Evolutionary conservation across 2,329 filamentous ascomycete genomes (phyloP).

Genomic region (Neonectria sp.): DNA sequence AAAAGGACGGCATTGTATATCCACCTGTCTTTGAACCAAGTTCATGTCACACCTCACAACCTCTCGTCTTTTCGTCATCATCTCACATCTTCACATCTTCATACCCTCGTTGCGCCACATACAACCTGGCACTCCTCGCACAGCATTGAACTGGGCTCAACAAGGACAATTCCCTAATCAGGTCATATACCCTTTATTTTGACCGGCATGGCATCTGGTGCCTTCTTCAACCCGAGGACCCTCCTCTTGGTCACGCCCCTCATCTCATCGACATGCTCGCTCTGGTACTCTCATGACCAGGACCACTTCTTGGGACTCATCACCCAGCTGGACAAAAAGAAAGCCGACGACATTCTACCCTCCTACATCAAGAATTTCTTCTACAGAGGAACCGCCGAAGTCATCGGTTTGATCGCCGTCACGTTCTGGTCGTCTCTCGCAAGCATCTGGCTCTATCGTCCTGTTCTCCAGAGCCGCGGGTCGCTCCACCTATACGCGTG

Average conservation of each 20-base stretch:
- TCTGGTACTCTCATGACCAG: slow-evolving; percentile 63
- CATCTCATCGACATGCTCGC: slow-evolving; percentile 62
- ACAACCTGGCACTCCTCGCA: not conserved
- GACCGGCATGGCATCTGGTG: slow-evolving; percentile 54
- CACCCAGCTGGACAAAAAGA: slow-evolving; percentile 47
- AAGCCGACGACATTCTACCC: slow-evolving; percentile 57
- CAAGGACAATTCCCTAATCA: not conserved
- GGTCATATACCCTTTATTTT: not conserved
- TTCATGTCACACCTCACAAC: not conserved
- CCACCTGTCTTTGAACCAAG: not conserved
- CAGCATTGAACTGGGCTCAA: not conserved
- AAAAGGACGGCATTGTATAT: not conserved
- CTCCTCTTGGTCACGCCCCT: slow-evolving; percentile 61
- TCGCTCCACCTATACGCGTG: slow-evolving; percentile 52
- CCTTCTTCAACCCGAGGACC: slow-evolving; percentile 56
- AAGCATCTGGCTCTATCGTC: slow-evolving; percentile 44
- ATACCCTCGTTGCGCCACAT: not conserved
- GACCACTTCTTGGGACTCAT: slow-evolving; percentile 59
- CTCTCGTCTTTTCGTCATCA: not conserved
- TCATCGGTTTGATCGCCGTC: slow-evolving; percentile 52
- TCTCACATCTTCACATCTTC: not conserved
- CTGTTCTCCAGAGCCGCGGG: slow-evolving; percentile 43
- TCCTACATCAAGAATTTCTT: slow-evolving; percentile 61
- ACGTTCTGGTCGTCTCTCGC: slow-evolving; percentile 52
- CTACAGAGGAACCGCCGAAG: slow-evolving; percentile 50